Evolutionary conservation across 306 rosid species (phyloP).

Genomic region (Calophaca sinica): DNA sequence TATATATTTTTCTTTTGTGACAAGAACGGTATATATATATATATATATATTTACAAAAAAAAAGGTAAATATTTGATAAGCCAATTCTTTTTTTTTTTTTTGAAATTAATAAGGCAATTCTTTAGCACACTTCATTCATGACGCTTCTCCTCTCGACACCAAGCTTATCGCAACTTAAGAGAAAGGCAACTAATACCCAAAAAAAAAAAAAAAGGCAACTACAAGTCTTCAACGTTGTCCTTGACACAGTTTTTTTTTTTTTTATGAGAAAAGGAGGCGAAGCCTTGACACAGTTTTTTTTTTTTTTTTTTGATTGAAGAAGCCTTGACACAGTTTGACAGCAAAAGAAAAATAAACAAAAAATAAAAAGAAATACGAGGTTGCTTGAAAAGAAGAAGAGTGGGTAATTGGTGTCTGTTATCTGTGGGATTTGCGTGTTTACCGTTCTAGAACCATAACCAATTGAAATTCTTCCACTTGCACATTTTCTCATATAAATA

Average conservation of each 20-base stretch:
- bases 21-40: no score
- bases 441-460: conserved; percentile 54
- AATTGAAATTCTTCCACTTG: conserved; percentile 47
- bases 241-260: conserved; percentile 36
- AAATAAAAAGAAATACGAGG: conserved; percentile 17
- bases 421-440: conserved; percentile 50
- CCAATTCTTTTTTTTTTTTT: no score
- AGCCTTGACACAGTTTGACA: conserved; percentile 33
- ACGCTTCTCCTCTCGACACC: conserved; percentile 5
- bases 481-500: conserved; percentile 11
- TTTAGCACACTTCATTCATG: not conserved
- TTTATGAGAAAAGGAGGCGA: no score
- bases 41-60: no score
- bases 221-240: not conserved
- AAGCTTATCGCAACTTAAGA: not conserved
- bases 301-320: no score
- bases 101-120: no score
- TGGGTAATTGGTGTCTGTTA: conserved; percentile 41
- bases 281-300: no score
- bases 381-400: conserved; percentile 35
- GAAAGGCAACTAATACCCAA: not conserved
- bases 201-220: not conserved
- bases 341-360: not conserved
- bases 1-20: no score
- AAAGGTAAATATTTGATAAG: no score